Evolutionary conservation across 225 moss, liverwort and hornwort genomes (phyloP), one percentile per base, ranked within the genome.

Genomic region (Marchantia paleacea): DNA sequence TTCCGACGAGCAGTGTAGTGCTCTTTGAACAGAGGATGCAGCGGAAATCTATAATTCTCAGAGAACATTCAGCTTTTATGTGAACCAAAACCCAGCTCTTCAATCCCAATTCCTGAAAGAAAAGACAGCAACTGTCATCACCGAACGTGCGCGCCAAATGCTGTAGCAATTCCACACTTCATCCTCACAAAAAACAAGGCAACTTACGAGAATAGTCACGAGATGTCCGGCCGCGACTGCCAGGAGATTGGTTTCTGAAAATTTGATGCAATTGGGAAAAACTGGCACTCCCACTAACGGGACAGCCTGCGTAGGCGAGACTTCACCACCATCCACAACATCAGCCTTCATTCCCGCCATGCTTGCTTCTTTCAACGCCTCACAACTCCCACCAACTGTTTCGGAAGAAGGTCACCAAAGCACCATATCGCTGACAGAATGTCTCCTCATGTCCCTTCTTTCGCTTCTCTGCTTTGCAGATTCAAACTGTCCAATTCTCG

Each of bases 151-250:
- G 20, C 47, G 48, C 20, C 69, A 20, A 70, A 18, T 7, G 69
- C 69, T 19, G 48, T 0, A 4, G 0, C 0, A 70, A 47, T 22
- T 70, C 16, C 39, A 8, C 1, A 29, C 18, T 70, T 48, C 69
- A 16, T 66, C 12, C 26, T 12, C 9, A 12, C 3, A 30, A 30
- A 26, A 67, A 67, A 26, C 16, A 63, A 80, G 58, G 71, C 39
- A 13, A 24, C 81, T 63, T 69, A 96, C 94, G 81, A 97, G 85
- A 66, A 97, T 92, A 26, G 96, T 97, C 79, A 94, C 94, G 48
- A 97, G 93, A 83, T 95, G 99, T 16, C 95, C 99, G n/a, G 95
- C 90, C 6, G 94, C 91, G 49, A 94, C 81, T 50, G 99, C 95
- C 72, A 99, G 86, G 55, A 95, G 89, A 82, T 99, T 99, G 63